Conservation (phyloP, 1,284 basidiomycete genomes). For the Inonotus obliquus region DNA sequence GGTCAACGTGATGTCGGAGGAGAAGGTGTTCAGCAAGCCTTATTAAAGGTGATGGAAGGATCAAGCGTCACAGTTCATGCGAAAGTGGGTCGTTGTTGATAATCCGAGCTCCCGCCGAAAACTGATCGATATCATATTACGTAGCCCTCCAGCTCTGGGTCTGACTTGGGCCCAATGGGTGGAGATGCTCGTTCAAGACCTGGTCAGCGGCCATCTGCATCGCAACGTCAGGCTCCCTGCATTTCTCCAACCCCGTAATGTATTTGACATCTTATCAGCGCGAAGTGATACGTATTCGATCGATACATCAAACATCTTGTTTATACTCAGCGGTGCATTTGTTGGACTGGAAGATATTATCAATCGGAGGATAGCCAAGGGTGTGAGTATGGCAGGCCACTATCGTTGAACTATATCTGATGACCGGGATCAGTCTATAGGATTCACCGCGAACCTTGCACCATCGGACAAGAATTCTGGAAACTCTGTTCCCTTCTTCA, state of each 20-base stretch:
- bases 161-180: slow-evolving; percentile 21
- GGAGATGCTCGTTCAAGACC: slow-evolving; percentile 44
- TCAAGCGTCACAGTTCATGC: slow-evolving; percentile 75
- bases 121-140: neutral
- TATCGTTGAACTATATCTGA: neutral
- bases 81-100: slow-evolving; percentile 40
- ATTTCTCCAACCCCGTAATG: neutral
- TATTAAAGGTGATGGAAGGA: slow-evolving; percentile 92
- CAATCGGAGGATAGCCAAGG: slow-evolving; percentile 74
- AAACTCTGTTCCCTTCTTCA: slow-evolving; percentile 61
- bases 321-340: slow-evolving; percentile 91
- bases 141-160: slow-evolving; percentile 1
- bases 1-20: slow-evolving; percentile 89
- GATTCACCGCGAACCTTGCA: slow-evolving; percentile 73
- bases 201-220: slow-evolving; percentile 32
- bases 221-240: slow-evolving; percentile 31
- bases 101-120: slow-evolving; percentile 15
- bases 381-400: slow-evolving; percentile 45
- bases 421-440: slow-evolving; percentile 62
- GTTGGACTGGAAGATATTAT: slow-evolving; percentile 87
- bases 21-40: slow-evolving; percentile 92
- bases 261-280: slow-evolving; percentile 34
- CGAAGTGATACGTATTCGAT: slow-evolving; percentile 68
- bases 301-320: slow-evolving; percentile 86
- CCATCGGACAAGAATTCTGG: slow-evolving; percentile 32